Evolutionary conservation across 768 basidiomycete species (phyloP), one percentile per base, ranked within the genome.

Genomic region (Termitomyces eurrhizus): DNA sequence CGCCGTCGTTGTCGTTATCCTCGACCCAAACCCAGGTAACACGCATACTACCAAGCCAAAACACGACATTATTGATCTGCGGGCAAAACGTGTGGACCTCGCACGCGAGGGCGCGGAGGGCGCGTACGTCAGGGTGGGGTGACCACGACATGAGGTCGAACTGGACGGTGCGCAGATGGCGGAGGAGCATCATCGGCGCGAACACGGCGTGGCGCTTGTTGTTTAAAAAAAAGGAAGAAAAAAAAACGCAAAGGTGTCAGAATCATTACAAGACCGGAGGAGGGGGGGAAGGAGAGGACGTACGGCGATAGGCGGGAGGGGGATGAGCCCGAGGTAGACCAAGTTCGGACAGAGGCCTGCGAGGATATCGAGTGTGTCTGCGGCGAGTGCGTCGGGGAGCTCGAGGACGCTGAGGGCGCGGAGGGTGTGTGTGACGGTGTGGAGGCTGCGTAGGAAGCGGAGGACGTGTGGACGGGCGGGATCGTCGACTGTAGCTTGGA

Each of bases 401-500:
- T 75, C 73, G 13, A 75, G 42, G 8, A 78, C 41, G 59, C 62
- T 75, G 14, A 77, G 52, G 18, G 64, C 64, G 0, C 67, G 64
- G 11, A 78, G 57, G 0, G 71, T 74, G 46, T 69, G 67, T 21
- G 58, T 62, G 0, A 68, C 62, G 7, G 46, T 29, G 7, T 53
- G 62, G 9, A 81, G 69, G 37, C 68, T 71, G 16, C 71, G 68
- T 33, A 80, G 58, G 62, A 77, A 69, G 0, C 65, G 55, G 56
- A 75, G 62, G 14, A 75, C 29, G 50, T 74, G 16, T 7, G 9
- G 2, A 0, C 29, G 3, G 29, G 29, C 29, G 29, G 29, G 29
- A 29, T 72, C 70, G 57, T 80, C 78, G n/a, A 81, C 61, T 8
- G 62, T 54, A 48, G 82, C 66, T 59, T 82, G 83, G 8, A 86